Evolutionary conservation across 257 asterid species (phyloP), one percentile per base, ranked within the genome.

Genomic region (Paraleonurus japonicus): DNA sequence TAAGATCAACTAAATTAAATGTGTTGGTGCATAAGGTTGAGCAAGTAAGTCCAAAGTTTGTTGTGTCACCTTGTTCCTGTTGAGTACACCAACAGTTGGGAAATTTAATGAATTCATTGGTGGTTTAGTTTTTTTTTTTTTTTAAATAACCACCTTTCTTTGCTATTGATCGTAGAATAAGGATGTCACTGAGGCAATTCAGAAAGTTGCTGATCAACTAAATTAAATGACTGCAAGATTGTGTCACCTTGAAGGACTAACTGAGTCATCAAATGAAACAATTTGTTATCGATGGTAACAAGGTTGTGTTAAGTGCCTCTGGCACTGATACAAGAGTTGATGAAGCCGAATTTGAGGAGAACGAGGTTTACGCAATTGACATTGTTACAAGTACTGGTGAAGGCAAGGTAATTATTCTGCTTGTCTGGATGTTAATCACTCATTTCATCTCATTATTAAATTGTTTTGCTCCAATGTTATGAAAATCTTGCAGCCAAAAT

Each of bases 171-270:
- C 61, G 76, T 77, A 89, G 96, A 89, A 89, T 68, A 87, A 85
- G 76, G 96, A 89, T 72, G 96, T 89, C 60, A 80, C 90, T 2
- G 89, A 89, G 81, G 96, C 96, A 33, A 83, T 89, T 62, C 92
- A 89, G 83, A 87, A 93, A 67, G 98, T 93, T 70, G 98, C 97
- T 60, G 95, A n/a, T n/a, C n/a, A n/a, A n/a, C n/a, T n/a, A n/a
- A n/a, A n/a, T n/a, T n/a, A n/a, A n/a, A 87, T 57, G 97, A 90
- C 83, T 93, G 98, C 89, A 90, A 87, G 82, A 86, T 90, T 77
- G 96, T 90, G n/a, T n/a, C n/a, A n/a, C n/a, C n/a, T n/a, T 10
- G 98, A 93, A 81, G 97, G 98, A 35, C 97, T 93, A n/a, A 17
- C 82, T 90, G 32, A 90, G 97, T 70, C 98, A 93, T 79, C 98